Evolutionary conservation across 306 rosid species (phyloP).

Genomic region (Citrullus colocynthis): DNA sequence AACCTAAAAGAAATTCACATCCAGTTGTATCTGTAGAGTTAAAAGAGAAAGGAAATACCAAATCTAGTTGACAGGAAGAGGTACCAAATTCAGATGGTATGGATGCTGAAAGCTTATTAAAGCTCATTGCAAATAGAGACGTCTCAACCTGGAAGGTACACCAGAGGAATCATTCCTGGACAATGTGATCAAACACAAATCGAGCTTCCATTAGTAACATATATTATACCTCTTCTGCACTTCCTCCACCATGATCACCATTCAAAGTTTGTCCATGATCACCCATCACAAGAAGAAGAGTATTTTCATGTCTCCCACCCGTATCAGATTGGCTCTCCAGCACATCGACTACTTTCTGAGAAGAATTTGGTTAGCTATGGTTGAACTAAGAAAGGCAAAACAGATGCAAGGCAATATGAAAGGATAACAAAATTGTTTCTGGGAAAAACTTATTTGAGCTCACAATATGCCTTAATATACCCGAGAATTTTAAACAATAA

Average conservation of each 20-base stretch:
- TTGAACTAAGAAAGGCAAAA: constrained; percentile 2
- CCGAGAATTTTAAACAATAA: not conserved
- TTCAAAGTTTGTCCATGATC: constrained; percentile 97
- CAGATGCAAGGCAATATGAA: not conserved
- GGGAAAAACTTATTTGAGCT: not conserved
- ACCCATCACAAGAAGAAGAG: constrained; percentile 91
- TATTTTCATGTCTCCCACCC: constrained; percentile 79
- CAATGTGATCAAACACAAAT: not conserved
- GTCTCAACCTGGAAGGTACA: constrained; percentile 68
- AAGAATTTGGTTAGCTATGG: constrained; percentile 15
- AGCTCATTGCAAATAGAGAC: constrained; percentile 73
- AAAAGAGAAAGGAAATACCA: constrained; percentile 38
- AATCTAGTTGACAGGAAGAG: constrained; percentile 40
- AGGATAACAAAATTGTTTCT: not conserved
- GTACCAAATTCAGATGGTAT: constrained; percentile 36
- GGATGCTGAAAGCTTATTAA: constrained; percentile 41
- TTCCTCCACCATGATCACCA: constrained; percentile 99
- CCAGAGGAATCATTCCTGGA: not conserved
- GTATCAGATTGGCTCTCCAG: constrained; percentile 67
- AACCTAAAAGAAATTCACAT: not conserved
- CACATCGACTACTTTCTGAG: constrained; percentile 68
- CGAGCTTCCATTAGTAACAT: not conserved
- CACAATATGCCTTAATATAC: not conserved
- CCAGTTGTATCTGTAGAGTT: not conserved
- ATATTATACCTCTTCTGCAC: constrained; percentile 72